Evolutionary conservation across 2,329 filamentous ascomycete genomes (phyloP).

Genomic region (Annulohypoxylon truncatum): DNA sequence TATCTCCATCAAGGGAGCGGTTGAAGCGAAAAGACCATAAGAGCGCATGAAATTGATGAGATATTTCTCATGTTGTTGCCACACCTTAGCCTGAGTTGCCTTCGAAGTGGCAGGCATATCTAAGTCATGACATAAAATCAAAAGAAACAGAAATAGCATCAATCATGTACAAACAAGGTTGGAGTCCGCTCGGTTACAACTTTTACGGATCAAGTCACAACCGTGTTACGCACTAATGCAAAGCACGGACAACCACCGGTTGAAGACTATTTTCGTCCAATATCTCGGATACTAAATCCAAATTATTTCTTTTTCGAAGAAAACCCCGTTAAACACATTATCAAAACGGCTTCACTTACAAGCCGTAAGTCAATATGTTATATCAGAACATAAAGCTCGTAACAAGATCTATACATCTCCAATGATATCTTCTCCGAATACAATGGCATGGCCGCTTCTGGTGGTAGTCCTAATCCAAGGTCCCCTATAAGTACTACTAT

Average conservation of each 20-base stretch:
- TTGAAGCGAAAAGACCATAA: not conserved
- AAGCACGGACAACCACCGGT: slow-evolving; percentile 21
- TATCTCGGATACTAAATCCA: not conserved
- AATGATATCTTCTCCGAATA: not conserved
- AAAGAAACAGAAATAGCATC: not conserved
- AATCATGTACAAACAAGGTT: not conserved
- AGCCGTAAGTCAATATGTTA: not conserved
- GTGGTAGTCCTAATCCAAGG: not conserved
- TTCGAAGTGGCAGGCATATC: not conserved
- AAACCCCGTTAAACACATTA: not conserved
- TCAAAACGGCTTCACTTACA: not conserved
- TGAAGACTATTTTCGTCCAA: not conserved
- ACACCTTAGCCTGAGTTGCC: not conserved
- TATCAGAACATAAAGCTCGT: not conserved
- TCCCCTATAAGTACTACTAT: not conserved
- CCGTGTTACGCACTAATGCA: slow-evolving; percentile 32
- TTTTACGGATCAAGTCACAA: slow-evolving; percentile 22
- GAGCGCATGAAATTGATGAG: not conserved
- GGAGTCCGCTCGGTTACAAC: slow-evolving; percentile 28
- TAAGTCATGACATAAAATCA: not conserved
- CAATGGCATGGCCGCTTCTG: not conserved
- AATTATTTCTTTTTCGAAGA: not conserved
- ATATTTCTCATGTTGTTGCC: not conserved
- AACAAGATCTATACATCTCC: not conserved
- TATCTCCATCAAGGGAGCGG: slow-evolving; percentile 1